Evolutionary conservation across 1,284 basidiomycete genomes (phyloP).

Genomic region (Melampsora americana): DNA sequence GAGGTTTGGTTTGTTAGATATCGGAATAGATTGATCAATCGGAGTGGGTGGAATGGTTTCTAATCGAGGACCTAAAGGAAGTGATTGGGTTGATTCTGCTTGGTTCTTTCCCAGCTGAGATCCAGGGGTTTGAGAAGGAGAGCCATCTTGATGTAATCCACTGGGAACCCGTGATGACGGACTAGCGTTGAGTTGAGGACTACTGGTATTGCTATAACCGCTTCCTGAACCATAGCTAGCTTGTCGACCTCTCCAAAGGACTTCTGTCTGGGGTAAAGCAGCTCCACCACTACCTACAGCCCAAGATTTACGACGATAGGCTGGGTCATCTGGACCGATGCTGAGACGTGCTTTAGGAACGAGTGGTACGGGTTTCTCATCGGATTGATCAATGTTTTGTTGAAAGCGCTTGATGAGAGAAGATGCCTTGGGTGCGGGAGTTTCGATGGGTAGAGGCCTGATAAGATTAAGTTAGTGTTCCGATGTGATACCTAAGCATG

Average conservation of each 20-base stretch:
- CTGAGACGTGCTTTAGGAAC: constrained; percentile 19
- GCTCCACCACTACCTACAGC: constrained; percentile 35
- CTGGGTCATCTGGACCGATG: constrained; percentile 13
- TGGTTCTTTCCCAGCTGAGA: not conserved
- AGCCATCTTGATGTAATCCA: not conserved
- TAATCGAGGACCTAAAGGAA: not conserved
- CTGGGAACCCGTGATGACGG: too few relatives aligned
- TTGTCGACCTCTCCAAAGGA: constrained; percentile 3
- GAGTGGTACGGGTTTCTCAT: constrained; percentile 7
- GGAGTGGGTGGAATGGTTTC: not conserved
- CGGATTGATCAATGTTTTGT: constrained; percentile 33
- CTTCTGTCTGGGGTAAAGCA: constrained; percentile 4
- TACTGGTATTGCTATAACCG: too few relatives aligned
- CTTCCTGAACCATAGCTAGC: not conserved
- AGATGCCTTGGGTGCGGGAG: constrained; percentile 38
- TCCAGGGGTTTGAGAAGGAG: not conserved
- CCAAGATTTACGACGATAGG: constrained; percentile 23
- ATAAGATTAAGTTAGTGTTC: not conserved
- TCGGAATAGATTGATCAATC: not conserved
- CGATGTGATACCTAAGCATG: too few relatives aligned
- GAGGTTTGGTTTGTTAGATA: not conserved
- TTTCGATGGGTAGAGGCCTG: constrained; percentile 43
- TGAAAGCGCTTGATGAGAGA: constrained; percentile 38
- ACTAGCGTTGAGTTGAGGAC: too few relatives aligned
- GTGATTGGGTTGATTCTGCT: not conserved